Base-by-base conservation (phyloP, 2,329 filamentous ascomycete genomes). In the Colletotrichum sansevieriae region DNA sequence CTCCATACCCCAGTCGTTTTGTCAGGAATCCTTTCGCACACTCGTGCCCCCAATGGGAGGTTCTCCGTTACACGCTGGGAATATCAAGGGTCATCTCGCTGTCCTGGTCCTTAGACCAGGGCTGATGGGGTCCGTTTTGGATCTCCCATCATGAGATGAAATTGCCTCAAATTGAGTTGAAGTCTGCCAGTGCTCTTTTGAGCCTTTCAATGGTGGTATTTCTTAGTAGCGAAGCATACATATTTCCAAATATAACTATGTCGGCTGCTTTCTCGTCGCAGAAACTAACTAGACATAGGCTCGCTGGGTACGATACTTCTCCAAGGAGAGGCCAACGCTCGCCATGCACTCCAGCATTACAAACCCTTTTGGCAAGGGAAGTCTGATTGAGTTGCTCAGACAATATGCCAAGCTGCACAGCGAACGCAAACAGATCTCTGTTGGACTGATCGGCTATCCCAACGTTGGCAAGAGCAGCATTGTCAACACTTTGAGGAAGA, bases 181-280 rank as follows among this genome's bases (percentile, higher is more conserved):
- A 92, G 85, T 85, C 89, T 90, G 88, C 88, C 89, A 88, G 88
- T 86, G 83, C 87, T 84, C 76, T 80, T 79, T 15, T 18, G 63
- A 71, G 61, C 68, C 65, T 71, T 39, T 47, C 22, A n/a, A 54
- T 95, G 90, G 92, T 89, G 88, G 88, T 88, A 70, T 86, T 92
- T 98, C 96, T 97, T 99, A 99, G 96, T 98, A 92, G 93, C 92
- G 93, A 92, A 91, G 92, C 95, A 95, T 88, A 99, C 84, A 86
- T 82, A 75, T 76, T 72, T 65, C 73, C 59, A 54, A 73, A 75
- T 12, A 70, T 15, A 13, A 68, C 43, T 41, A 52, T 65, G 49
- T 63, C 46, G 29, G 35, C 66, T 46, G 9, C 65, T 55, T 70
- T 56, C 54, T 33, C 37, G 29, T 63, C 65, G 56, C 60, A 33